Evolutionary conservation across 169 alveolate genomes (phyloP).

Genomic region (Theileria sp.): DNA sequence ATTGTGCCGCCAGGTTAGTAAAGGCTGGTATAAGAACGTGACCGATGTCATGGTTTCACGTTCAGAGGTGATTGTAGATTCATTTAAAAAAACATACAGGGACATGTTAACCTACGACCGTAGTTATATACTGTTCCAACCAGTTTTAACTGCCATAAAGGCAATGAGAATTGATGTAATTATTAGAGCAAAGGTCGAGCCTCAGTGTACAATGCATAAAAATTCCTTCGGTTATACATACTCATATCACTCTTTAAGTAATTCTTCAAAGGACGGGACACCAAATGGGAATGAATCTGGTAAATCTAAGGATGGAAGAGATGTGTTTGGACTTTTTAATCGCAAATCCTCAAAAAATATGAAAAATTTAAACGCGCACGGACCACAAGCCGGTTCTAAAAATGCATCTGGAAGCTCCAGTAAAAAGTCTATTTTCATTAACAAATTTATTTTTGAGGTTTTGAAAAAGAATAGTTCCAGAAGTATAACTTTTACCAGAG

Average conservation of each 20-base stretch:
- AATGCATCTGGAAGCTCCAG: background rate
- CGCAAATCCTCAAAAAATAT: slow-evolving; percentile 9
- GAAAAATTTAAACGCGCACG: background rate
- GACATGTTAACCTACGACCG: slow-evolving; percentile 47
- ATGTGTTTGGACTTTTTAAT: slow-evolving; percentile 3
- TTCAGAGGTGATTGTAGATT: slow-evolving; percentile 32
- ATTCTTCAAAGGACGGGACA: background rate
- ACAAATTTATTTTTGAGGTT: slow-evolving; percentile 53
- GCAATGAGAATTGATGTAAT: slow-evolving; percentile 59
- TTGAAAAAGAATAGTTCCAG: slow-evolving; percentile 38
- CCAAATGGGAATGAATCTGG: background rate
- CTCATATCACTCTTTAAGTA: slow-evolving; percentile 26
- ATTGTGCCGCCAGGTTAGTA: slow-evolving; percentile 18
- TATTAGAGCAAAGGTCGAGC: slow-evolving; percentile 31
- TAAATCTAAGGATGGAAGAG: background rate
- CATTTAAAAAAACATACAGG: slow-evolving; percentile 40
- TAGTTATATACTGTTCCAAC: slow-evolving; percentile 44
- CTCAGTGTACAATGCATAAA: slow-evolving; percentile 20
- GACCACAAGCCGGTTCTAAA: background rate
- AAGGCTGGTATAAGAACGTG: slow-evolving; percentile 57
- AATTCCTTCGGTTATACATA: slow-evolving; percentile 53
- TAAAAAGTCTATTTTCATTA: slow-evolving; percentile 32
- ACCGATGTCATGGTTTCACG: slow-evolving; percentile 27
- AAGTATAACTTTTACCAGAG: slow-evolving; percentile 54
- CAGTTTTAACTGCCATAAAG: slow-evolving; percentile 58